A percentile compares a stretch with the other conserved stretches of the same genome.
Conservation (phyloP, 441 rosid genomes). For the Brassica hybrid region DNA sequence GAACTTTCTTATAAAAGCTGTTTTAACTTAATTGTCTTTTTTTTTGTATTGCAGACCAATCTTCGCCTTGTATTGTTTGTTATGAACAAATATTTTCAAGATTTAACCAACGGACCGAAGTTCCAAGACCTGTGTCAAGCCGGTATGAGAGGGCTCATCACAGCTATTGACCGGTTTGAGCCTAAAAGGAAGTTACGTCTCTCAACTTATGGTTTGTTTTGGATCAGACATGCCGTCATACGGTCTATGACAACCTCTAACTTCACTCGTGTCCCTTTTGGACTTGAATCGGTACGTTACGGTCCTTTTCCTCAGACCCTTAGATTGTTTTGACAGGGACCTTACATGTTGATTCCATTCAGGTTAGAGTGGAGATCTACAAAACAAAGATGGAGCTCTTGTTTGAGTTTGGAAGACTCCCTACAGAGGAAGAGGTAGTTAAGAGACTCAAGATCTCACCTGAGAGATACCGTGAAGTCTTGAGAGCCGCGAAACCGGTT, state of each 20-base stretch:
- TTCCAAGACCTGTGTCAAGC: conserved; percentile 97
- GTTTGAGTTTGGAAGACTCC: conserved; percentile 66
- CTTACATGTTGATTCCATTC: conserved; percentile 32
- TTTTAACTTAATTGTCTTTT: too few relatives aligned
- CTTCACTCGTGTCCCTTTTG: conserved; percentile 81
- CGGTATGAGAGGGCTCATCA: conserved; percentile 84
- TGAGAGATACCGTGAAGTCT: conserved; percentile 81
- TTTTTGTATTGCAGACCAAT: conserved; percentile 41
- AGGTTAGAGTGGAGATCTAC: conserved; percentile 86
- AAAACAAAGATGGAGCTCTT: conserved; percentile 67
- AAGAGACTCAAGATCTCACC: conserved; percentile 68
- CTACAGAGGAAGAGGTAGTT: conserved; percentile 73
- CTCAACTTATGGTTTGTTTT: conserved; percentile 83
- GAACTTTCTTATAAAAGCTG: neutral
- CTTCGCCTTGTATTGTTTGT: conserved; percentile 87
- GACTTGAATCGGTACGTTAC: conserved; percentile 78
- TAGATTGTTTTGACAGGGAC: conserved; percentile 4
- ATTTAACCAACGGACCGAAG: conserved; percentile 69
- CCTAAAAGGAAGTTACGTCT: conserved; percentile 73
- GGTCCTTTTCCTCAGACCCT: neutral
- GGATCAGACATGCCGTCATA: conserved; percentile 90
- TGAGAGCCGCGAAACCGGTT: conserved; percentile 72
- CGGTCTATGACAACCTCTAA: conserved; percentile 90
- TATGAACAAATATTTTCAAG: conserved; percentile 86
- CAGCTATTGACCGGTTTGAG: conserved; percentile 89